Base-by-base conservation (phyloP, 2,329 filamentous ascomycete genomes). In the Plectosphaerella cucumerina region DNA sequence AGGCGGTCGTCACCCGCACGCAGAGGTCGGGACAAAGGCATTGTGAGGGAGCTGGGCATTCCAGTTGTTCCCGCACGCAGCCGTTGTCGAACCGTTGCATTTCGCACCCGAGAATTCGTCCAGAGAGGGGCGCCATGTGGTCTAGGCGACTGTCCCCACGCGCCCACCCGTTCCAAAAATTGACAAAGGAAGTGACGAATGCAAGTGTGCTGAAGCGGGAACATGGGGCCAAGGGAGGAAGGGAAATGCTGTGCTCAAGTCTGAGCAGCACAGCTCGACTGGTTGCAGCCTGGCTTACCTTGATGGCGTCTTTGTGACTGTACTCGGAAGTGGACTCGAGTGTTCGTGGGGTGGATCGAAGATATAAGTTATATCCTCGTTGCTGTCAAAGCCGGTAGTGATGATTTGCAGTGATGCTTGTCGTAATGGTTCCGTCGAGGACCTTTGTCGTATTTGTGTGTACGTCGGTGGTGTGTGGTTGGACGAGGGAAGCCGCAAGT, bases 221-320 rank as follows among this genome's bases (percentile, higher is more conserved):
- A 37, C 31, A 37, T 10, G 14, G 14, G 14, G 9, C 35, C 14
- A 37, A 37, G 17, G 35, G n/a, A 37, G 14, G 15, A 14, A 17
- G 34, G 15, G 14, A n/a, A 37, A 5, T 37, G 35, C 4, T 37
- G 35, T 2, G 3, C 3, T 31, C 12, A 14, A 5, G 34, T 50
- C 42, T 35, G 52, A 48, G 47, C n/a, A n/a, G n/a, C n/a, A 50
- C 48, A 39, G 44, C 47, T 50, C 53, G 51, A 46, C 52, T 57
- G 55, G 56, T 56, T 56, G 56, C 50, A 60, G 56, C 58, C 54
- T 33, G 44, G 45, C 39, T 42, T 42, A 42, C 39, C 39, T 42
- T 44, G 34, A 55, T 54, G 42, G 22, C 50, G 47, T 45, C 26
- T 47, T 44, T 51, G 53, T 45, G 53, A 44, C 17, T 49, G 31